Conservation (phyloP, 768 basidiomycete species). For the Butyriboletus loyo region DNA sequence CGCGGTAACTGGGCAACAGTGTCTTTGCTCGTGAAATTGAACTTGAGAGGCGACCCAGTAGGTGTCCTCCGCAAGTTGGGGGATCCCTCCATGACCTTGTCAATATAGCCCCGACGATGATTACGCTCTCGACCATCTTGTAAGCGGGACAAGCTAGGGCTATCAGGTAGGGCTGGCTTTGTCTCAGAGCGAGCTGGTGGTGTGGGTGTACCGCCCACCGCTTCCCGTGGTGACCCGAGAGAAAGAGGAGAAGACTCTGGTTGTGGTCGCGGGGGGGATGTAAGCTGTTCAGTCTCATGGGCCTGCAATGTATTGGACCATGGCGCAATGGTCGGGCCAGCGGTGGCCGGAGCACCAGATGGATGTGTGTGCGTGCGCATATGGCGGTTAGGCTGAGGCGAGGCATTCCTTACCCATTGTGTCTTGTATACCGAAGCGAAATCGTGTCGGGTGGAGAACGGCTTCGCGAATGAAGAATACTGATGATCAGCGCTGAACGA, state of each 20-base stretch:
- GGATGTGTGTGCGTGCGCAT: slow-evolving; percentile 51
- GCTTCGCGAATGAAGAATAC: slow-evolving; percentile 27
- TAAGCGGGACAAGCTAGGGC: slow-evolving; percentile 8
- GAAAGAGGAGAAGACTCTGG: slow-evolving; percentile 6
- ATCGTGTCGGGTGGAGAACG: slow-evolving; percentile 57
- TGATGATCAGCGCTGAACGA: slow-evolving; percentile 31
- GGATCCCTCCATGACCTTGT: slow-evolving; percentile 33
- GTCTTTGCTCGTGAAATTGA: slow-evolving; percentile 18
- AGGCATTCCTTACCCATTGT: slow-evolving; percentile 22
- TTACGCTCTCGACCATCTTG: slow-evolving; percentile 35
- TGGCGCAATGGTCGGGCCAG: slow-evolving; percentile 35
- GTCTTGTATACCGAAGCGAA: slow-evolving; percentile 49
- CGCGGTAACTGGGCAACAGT: slow-evolving; percentile 25
- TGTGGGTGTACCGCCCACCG: slow-evolving; percentile 5
- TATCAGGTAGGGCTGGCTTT: slow-evolving; percentile 1
- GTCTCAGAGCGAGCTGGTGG: slow-evolving; percentile 9
- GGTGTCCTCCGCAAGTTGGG: slow-evolving; percentile 44
- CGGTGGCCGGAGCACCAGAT: slow-evolving; percentile 37
- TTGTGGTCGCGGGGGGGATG: not conserved
- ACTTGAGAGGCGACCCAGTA: slow-evolving; percentile 42
- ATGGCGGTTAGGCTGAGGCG: slow-evolving; percentile 18
- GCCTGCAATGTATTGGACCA: slow-evolving; percentile 29
- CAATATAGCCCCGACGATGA: slow-evolving; percentile 60
- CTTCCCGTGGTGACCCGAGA: slow-evolving; percentile 23
- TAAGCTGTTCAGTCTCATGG: not conserved